Conservation (phyloP, 176 grass and related monocot genomes). For the Oryza glaberrima region DNA sequence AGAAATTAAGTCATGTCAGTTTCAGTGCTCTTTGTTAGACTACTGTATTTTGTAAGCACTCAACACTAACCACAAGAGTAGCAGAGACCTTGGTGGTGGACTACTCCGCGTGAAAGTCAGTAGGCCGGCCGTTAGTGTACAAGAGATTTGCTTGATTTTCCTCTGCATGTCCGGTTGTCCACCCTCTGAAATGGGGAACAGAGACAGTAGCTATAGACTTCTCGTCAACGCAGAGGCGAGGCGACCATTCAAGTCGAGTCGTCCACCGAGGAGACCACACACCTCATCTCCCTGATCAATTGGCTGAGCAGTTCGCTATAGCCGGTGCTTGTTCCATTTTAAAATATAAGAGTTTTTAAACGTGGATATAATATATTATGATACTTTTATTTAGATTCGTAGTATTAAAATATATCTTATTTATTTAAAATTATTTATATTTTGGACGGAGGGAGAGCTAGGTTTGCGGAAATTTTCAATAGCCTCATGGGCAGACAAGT, state of each 20-base stretch:
- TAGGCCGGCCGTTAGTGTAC: too few relatives aligned
- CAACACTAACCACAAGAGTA: not conserved
- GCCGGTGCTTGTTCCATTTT: too few relatives aligned
- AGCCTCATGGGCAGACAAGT: too few relatives aligned
- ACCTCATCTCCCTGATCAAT: not conserved
- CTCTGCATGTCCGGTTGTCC: not conserved
- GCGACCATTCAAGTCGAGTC: conserved; percentile 21
- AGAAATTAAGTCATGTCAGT: not conserved
- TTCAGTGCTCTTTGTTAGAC: not conserved
- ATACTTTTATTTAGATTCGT: too few relatives aligned
- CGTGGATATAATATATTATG: too few relatives aligned
- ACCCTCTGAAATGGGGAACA: conserved; percentile 6
- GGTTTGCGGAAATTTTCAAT: not conserved
- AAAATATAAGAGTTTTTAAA: too few relatives aligned
- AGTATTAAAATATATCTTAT: too few relatives aligned
- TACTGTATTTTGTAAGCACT: not conserved
- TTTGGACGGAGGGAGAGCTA: too few relatives aligned
- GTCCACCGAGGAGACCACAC: not conserved
- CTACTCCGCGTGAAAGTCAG: conserved; percentile 15
- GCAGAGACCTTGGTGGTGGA: conserved; percentile 9
- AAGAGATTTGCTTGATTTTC: not conserved
- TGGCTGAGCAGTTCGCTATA: not conserved
- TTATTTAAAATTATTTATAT: too few relatives aligned
- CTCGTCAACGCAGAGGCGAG: conserved; percentile 15
- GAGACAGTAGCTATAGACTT: conserved; percentile 27